Conservation (phyloP, 176 grass and related monocot genomes). For the Musa acuminata region DNA sequence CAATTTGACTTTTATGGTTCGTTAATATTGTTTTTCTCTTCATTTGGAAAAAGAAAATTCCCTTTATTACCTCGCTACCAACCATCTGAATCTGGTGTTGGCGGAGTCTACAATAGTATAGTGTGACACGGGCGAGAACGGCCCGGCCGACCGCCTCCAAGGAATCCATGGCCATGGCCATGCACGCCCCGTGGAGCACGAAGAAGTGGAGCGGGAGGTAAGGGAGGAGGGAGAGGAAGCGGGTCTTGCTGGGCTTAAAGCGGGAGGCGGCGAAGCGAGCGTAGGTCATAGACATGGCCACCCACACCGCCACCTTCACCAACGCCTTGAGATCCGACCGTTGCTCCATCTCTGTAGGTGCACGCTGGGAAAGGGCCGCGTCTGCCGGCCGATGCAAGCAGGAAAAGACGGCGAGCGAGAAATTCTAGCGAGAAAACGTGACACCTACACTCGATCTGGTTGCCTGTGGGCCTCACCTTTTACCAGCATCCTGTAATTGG, state of each 20-base stretch:
- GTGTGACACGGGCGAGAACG: background rate
- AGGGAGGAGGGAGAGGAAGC: conserved; percentile 28
- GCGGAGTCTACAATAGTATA: too few relatives aligned
- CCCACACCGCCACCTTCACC: conserved; percentile 11
- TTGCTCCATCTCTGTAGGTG: background rate
- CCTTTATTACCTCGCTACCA: too few relatives aligned
- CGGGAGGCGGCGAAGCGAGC: conserved; percentile 29
- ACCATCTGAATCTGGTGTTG: background rate
- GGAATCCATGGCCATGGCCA: conserved; percentile 13
- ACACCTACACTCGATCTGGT: too few relatives aligned
- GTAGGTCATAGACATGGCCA: conserved; percentile 26
- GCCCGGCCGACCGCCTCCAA: conserved; percentile 2
- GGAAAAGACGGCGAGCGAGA: too few relatives aligned
- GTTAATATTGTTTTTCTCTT: too few relatives aligned
- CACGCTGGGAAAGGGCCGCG: too few relatives aligned
- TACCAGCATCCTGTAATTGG: too few relatives aligned
- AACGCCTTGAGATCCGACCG: conserved; percentile 29
- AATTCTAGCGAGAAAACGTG: too few relatives aligned
- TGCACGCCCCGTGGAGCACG: conserved; percentile 43
- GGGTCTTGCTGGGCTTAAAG: conserved; percentile 26
- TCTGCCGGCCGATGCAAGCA: too few relatives aligned
- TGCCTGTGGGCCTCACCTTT: too few relatives aligned
- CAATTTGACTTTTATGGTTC: too few relatives aligned
- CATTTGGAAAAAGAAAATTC: too few relatives aligned
- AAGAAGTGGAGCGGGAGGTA: conserved; percentile 41